Percentiles rank a stretch among this genome's conserved stretches.
phyloP scores from a whole-genome alignment of 768 basidiomycete species.

The Suillus variegatus region DNA sequence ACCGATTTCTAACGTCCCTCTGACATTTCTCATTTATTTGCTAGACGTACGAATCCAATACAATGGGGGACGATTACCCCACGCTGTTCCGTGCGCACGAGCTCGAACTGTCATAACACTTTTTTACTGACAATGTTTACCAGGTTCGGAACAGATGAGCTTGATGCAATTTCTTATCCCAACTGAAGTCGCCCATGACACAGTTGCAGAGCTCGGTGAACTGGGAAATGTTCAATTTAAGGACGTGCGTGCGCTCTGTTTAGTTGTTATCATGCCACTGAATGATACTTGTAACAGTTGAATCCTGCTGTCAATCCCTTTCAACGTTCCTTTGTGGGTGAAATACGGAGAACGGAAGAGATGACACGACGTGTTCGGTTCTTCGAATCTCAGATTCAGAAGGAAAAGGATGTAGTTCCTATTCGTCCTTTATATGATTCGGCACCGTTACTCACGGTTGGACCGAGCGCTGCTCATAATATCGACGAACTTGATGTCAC shows the following conservation, averaged over 20 bases:
- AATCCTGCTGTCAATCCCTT: slow-evolving; percentile 96
- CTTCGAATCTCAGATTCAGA: slow-evolving; percentile 82
- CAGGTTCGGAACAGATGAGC: slow-evolving; percentile 98
- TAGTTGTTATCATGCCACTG: slow-evolving; percentile 8
- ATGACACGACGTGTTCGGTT: slow-evolving; percentile 95
- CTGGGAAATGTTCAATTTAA: slow-evolving; percentile 96
- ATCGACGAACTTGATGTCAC: slow-evolving; percentile 92
- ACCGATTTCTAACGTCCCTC: neutral
- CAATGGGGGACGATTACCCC: slow-evolving; percentile 80
- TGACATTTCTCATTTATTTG: neutral
- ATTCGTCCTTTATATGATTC: slow-evolving; percentile 87
- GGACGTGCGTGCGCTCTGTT: slow-evolving; percentile 65
- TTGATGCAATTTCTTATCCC: slow-evolving; percentile 96
- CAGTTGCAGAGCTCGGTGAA: slow-evolving; percentile 93
- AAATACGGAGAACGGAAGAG: slow-evolving; percentile 93
- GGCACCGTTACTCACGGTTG: slow-evolving; percentile 83
- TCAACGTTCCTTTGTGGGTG: slow-evolving; percentile 96
- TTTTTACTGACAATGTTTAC: slow-evolving; percentile 15
- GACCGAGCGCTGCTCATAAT: slow-evolving; percentile 89
- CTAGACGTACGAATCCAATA: neutral
- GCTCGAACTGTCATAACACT: neutral
- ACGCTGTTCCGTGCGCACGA: slow-evolving; percentile 69
- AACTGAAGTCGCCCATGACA: slow-evolving; percentile 96
- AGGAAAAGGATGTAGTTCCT: slow-evolving; percentile 80
- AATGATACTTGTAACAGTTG: slow-evolving; percentile 49